phyloP scores from a whole-genome alignment of 371 early-diverging fungal species.

The Synchytrium microbalum region DNA sequence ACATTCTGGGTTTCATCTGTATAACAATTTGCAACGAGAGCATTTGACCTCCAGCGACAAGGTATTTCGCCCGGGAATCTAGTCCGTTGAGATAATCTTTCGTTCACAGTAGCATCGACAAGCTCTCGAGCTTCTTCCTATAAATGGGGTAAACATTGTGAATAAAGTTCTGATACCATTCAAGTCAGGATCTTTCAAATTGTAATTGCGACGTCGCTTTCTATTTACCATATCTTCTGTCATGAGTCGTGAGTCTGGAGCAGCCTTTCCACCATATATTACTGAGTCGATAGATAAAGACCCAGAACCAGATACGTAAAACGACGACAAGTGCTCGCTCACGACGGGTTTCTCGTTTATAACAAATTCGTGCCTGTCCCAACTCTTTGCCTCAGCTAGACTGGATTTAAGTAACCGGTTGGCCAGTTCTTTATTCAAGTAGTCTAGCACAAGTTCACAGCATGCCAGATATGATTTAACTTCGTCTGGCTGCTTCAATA shows the following conservation, averaged over 20 bases:
- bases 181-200: neutral
- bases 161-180: neutral
- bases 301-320: slow-evolving; percentile 3
- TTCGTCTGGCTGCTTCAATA: slow-evolving; percentile 1
- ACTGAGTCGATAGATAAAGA: neutral
- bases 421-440: slow-evolving; percentile 21
- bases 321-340: neutral
- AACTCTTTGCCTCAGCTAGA: slow-evolving; percentile 22
- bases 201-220: neutral
- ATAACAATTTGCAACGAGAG: slow-evolving; percentile 30
- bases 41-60: slow-evolving; percentile 1
- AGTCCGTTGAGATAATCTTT: neutral
- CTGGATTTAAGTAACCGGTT: slow-evolving; percentile 14
- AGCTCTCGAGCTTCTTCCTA: neutral
- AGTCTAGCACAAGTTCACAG: slow-evolving; percentile 29
- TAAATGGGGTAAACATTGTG: neutral
- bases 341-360: slow-evolving; percentile 20
- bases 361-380: slow-evolving; percentile 13
- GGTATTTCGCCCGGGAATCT: slow-evolving; percentile 1
- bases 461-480: slow-evolving; percentile 21
- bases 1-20: slow-evolving; percentile 18
- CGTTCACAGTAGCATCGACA: neutral
- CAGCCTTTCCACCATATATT: neutral
- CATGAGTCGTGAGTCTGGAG: neutral
- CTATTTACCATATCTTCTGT: neutral